phyloP scores from a whole-genome alignment of 1,284 basidiomycete species.

The Malassezia brasiliensis region DNA sequence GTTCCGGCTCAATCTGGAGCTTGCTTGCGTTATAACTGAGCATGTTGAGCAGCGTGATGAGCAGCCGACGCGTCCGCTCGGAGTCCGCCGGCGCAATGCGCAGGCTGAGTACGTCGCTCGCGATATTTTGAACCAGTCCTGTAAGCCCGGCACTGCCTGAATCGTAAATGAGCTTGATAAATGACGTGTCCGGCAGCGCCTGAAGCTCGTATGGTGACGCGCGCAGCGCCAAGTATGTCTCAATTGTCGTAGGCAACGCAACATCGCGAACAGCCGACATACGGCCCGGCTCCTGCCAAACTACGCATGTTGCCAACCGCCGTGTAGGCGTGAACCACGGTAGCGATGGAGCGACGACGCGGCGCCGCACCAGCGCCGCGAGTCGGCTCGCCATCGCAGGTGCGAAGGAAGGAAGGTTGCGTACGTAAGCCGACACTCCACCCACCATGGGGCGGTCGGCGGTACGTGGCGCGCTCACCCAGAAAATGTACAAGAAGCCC shows the following conservation, averaged over 20 bases:
- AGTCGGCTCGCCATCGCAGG: background rate
- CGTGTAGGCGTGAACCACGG: no score
- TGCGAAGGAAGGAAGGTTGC: background rate
- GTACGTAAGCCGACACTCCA: background rate
- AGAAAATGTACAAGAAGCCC: conserved; percentile 18
- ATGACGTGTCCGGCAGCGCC: conserved; percentile 7
- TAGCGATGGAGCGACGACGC: background rate
- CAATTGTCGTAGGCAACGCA: conserved; percentile 16
- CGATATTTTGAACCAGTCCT: conserved; percentile 5
- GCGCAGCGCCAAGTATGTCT: conserved; percentile 17
- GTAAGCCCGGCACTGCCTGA: conserved; percentile 8
- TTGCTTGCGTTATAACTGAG: background rate
- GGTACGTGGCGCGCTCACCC: conserved; percentile 5
- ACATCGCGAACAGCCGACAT: background rate
- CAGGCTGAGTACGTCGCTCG: conserved; percentile 5
- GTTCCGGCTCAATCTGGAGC: conserved; percentile 4
- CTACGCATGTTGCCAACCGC: no score
- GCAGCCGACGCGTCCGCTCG: conserved; percentile 6
- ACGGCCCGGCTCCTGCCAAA: background rate
- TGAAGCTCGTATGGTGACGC: conserved; percentile 10
- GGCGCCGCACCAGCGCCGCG: conserved; percentile 1
- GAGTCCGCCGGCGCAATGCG: background rate
- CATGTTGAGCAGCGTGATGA: conserved; percentile 7
- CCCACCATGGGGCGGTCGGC: conserved; percentile 16
- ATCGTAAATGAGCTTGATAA: conserved; percentile 3